Percentiles rank a stretch among this genome's conserved stretches.
Evolutionary conservation across 192 early-diverging fungal species (phyloP).

Genomic region (Rhizoclosmatium sp.): DNA sequence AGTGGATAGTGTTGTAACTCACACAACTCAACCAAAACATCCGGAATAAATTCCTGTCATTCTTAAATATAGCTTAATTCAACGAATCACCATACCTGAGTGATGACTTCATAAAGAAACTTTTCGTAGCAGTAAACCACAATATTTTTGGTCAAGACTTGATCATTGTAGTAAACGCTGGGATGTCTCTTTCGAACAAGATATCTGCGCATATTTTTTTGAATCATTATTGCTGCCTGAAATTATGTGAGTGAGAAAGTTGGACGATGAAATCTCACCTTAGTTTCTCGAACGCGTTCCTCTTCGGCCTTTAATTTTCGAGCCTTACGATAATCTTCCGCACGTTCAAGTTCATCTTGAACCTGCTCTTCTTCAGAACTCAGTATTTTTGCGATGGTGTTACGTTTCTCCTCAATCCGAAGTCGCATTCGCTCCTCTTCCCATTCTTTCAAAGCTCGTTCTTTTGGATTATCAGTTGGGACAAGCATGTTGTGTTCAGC

Average conservation of each 20-base stretch:
- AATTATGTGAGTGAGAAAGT: neutral
- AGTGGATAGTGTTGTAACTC: constrained; percentile 13
- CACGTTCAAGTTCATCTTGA: neutral
- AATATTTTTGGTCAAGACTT: neutral
- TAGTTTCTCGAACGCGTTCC: neutral
- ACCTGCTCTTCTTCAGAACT: neutral
- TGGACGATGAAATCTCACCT: neutral
- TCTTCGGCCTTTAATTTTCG: neutral
- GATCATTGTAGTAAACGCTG: constrained; percentile 1
- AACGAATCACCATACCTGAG: constrained; percentile 12
- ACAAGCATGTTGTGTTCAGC: constrained; percentile 11
- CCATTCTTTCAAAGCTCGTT: constrained; percentile 23
- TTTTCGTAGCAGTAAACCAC: constrained; percentile 19
- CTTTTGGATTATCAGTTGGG: constrained; percentile 21
- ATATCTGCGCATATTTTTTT: constrained; percentile 19
- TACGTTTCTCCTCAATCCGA: constrained; percentile 15
- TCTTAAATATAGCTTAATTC: neutral
- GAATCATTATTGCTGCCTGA: constrained; percentile 27
- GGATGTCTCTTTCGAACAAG: constrained; percentile 15
- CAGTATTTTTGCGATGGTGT: neutral
- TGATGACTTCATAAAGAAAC: constrained; percentile 19
- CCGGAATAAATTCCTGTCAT: constrained; percentile 29
- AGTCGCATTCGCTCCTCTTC: constrained; percentile 11
- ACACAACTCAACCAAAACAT: constrained; percentile 25
- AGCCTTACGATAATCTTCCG: neutral